Percentiles rank a stretch among this genome's conserved stretches.
phyloP scores from a whole-genome alignment of 2,329 filamentous ascomycete species.

The Hymenoscyphus infarciens region DNA sequence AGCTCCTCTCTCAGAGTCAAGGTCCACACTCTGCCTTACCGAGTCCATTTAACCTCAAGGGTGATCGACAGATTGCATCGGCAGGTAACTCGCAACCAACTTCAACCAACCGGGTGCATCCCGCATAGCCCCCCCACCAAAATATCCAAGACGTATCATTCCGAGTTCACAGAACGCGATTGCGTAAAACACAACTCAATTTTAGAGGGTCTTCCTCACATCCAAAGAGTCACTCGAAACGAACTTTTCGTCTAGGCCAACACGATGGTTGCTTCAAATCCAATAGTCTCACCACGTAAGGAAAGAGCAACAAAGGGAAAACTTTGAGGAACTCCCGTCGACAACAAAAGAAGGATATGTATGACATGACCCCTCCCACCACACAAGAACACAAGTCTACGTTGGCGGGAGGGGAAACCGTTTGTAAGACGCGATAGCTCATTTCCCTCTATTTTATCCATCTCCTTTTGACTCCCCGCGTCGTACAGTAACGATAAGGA shows the following conservation, averaged over 20 bases:
- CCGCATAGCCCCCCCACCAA: not conserved
- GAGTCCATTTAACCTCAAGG: not conserved
- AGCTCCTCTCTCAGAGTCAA: not conserved
- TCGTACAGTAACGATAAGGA: not conserved
- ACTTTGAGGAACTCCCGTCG: not conserved
- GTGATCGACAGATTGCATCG: not conserved
- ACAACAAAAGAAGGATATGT: not conserved
- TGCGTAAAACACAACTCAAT: not conserved
- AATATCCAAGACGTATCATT: not conserved
- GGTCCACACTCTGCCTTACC: not conserved
- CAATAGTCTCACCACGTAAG: not conserved
- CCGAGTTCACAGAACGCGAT: not conserved
- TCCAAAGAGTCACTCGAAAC: not conserved
- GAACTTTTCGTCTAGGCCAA: too few species aligned
- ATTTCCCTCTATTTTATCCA: not conserved
- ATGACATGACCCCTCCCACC: not conserved
- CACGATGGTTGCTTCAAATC: not conserved
- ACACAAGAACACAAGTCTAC: constrained; percentile 1
- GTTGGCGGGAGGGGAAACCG: not conserved
- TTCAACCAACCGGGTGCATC: not conserved
- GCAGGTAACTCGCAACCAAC: not conserved
- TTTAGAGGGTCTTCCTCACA: not conserved
- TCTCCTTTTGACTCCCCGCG: not conserved
- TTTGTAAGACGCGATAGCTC: not conserved
- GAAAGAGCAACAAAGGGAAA: not conserved